Evolutionary conservation across 2,329 filamentous ascomycete species (phyloP), one percentile per base, ranked within the genome.

Genomic region (Aspergillus aculeatinus): DNA sequence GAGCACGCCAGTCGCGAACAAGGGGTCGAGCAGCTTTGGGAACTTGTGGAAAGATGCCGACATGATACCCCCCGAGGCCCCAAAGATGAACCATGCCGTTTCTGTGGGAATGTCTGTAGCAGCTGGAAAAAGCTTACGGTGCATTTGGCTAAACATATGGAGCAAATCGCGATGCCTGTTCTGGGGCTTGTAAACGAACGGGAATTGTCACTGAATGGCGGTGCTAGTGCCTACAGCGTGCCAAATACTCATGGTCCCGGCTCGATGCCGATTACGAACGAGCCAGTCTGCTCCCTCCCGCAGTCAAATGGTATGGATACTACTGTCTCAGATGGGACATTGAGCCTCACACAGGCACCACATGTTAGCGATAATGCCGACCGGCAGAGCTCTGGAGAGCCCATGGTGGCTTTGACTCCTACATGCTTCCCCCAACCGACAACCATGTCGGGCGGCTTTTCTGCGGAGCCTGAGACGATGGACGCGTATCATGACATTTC

Each of bases 71-170:
- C 67, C 1, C 85, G 80, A 65, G 83, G 79, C 61, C 89, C 90
- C 3, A 84, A 86, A 56, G 85, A 92, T 11, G 92, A 96, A 76
- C 86, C 90, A 16, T 97, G 93, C 74, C 87, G 90, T 48, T 96
- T 96, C 79, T 96, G 93, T 70, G 89, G 89, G 61, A 92, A 89
- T 74, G 81, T 85, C 12, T 93, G 92, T 74, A 86, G 85, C 35
- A 91, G 87, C 44, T 96, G 92, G 92, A 96, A 96, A 82, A 96
- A 96, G 77, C 80, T 96, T 61, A 96, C 91, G 0, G 91, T 95
- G n/a, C 93, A 96, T 76, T 78, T 96, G 72, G 92, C 92, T 53
- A 94, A 94, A 75, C 93, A 97, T 74, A 95, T 97, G 92, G 92
- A 96, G 75, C 87, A 92, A 65, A 90, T 96, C 70, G 91, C 90